Evolutionary conservation across 2,329 filamentous ascomycete genomes (phyloP).

Genomic region (Verticillium tricorpus): DNA sequence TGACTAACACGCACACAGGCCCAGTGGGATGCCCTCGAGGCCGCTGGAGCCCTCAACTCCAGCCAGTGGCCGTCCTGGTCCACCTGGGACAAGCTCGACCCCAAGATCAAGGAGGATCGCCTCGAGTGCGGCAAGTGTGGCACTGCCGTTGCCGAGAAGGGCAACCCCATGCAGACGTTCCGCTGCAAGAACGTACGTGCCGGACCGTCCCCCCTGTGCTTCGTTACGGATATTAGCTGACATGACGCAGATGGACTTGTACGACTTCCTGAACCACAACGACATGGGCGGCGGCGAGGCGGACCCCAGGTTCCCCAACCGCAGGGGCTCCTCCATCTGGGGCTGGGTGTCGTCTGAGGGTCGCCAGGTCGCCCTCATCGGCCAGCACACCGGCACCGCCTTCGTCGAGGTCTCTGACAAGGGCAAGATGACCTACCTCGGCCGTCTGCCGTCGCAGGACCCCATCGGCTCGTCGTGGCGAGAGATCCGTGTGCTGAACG

Average conservation of each 20-base stretch:
- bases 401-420: slow-evolving; percentile 42
- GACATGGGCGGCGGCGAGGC: slow-evolving; percentile 38
- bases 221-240: background rate
- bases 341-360: slow-evolving; percentile 21
- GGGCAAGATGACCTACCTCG: slow-evolving; percentile 41
- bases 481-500: slow-evolving; percentile 34
- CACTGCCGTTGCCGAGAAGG: slow-evolving; percentile 17
- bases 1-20: slow-evolving; percentile 2
- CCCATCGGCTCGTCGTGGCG: slow-evolving; percentile 28
- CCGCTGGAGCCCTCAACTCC: slow-evolving; percentile 15
- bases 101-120: slow-evolving; percentile 7
- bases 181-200: slow-evolving; percentile 33
- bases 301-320: slow-evolving; percentile 11
- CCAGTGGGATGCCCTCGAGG: slow-evolving; percentile 13
- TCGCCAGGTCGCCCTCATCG: slow-evolving; percentile 44
- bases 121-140: slow-evolving; percentile 9
- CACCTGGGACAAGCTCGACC: slow-evolving; percentile 11
- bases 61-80: slow-evolving; percentile 10
- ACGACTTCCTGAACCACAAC: slow-evolving; percentile 51
- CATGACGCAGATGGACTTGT: slow-evolving; percentile 37
- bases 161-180: slow-evolving; percentile 43
- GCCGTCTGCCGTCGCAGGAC: slow-evolving; percentile 36
- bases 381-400: slow-evolving; percentile 43
- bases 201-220: background rate
- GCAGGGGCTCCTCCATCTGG: slow-evolving; percentile 4